Percentiles rank a stretch among this genome's conserved stretches.
These are phyloP conservation scores for Neonectria magnoliae DNA, from an alignment of 2,329 filamentous ascomycete species.

Conservation along the genomic window DNA sequence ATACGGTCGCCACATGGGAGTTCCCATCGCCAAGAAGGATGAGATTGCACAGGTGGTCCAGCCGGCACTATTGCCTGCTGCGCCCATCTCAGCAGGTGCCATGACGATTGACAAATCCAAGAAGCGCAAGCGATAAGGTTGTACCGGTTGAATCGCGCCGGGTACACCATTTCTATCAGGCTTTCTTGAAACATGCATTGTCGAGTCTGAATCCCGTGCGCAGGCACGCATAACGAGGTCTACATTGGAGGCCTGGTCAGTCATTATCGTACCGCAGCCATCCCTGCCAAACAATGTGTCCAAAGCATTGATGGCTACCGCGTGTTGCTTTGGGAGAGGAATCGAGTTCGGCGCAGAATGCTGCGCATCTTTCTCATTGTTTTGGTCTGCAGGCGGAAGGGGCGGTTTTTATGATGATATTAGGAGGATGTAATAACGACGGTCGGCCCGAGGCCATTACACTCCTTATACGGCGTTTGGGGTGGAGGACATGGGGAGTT, in stretches of 20 bases:
- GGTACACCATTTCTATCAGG: neutral
- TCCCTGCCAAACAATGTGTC: slow-evolving; percentile 20
- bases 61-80: slow-evolving; percentile 54
- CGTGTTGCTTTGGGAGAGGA: slow-evolving; percentile 22
- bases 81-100: slow-evolving; percentile 53
- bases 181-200: slow-evolving; percentile 27
- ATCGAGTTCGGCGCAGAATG: slow-evolving; percentile 12
- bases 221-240: slow-evolving; percentile 18
- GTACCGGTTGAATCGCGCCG: neutral
- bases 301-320: slow-evolving; percentile 25
- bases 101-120: slow-evolving; percentile 64
- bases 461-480: slow-evolving; percentile 51
- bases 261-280: slow-evolving; percentile 24
- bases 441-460: slow-evolving; percentile 49
- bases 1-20: slow-evolving; percentile 79
- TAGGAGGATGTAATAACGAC: slow-evolving; percentile 53
- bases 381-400: slow-evolving; percentile 35
- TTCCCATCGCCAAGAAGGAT: slow-evolving; percentile 66
- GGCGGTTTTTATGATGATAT: slow-evolving; percentile 43
- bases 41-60: slow-evolving; percentile 55
- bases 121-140: slow-evolving; percentile 67
- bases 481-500: slow-evolving; percentile 43
- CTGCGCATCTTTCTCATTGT: slow-evolving; percentile 28
- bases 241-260: slow-evolving; percentile 18
- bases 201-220: slow-evolving; percentile 18